Conservation (phyloP, 352 stramenopile species). For the Blastocystis sp. region DNA sequence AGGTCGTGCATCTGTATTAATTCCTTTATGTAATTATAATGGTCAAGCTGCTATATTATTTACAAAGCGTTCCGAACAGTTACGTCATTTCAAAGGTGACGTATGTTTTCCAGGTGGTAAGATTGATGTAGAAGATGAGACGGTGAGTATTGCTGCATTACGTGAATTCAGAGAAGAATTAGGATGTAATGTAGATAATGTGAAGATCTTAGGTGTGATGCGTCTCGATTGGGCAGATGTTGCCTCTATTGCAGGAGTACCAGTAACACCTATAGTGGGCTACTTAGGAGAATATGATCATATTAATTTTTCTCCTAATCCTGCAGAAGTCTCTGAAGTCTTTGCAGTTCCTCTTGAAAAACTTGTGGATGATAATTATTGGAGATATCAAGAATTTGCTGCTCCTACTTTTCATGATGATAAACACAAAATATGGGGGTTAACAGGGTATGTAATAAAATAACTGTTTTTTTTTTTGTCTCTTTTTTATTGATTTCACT, state of each 20-base stretch:
- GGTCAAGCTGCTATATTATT: constrained; percentile 78
- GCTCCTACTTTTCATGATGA: constrained; percentile 45
- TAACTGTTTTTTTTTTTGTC: no score
- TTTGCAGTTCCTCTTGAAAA: constrained; percentile 74
- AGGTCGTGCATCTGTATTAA: constrained; percentile 69
- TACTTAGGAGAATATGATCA: constrained; percentile 75
- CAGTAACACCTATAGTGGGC: constrained; percentile 85
- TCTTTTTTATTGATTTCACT: no score
- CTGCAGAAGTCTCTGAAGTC: constrained; percentile 74
- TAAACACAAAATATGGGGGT: no score
- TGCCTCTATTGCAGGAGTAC: constrained; percentile 75
- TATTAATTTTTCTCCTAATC: constrained; percentile 68
- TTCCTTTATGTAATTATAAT: constrained; percentile 82
- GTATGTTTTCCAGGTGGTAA: constrained; percentile 85
- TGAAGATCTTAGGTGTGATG: constrained; percentile 74
- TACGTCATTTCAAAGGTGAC: constrained; percentile 76
- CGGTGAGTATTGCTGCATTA: constrained; percentile 79
- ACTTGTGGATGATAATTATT: constrained; percentile 62
- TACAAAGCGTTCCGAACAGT: constrained; percentile 66
- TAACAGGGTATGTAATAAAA: no score
- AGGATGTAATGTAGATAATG: constrained; percentile 53
- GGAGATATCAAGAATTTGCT: constrained; percentile 56
- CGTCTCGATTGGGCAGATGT: constrained; percentile 84
- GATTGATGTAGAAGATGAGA: constrained; percentile 64
- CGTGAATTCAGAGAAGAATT: constrained; percentile 93